Base-by-base conservation (phyloP, 1,284 basidiomycete species). In the Ustilago sp. region DNA sequence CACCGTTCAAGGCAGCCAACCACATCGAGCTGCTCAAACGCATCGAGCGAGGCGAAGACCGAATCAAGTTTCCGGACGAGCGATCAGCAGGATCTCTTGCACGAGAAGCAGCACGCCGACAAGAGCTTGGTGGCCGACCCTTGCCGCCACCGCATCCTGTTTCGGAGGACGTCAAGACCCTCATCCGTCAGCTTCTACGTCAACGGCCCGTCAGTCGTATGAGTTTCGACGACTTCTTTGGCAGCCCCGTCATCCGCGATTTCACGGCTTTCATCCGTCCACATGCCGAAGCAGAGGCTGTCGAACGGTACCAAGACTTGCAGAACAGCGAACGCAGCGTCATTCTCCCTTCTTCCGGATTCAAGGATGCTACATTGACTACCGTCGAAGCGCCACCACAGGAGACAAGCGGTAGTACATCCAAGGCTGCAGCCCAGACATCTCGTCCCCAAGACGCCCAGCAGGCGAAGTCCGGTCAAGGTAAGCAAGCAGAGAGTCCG, bases 1-100 rank as follows among this genome's bases (percentile, higher is more conserved):
- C 97, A 2, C 96, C 97, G 0, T 99, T 96, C 88, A 91, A 95
- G 17, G 96, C 97, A 0, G 91, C 91, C 85, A 99, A 98, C 84
- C 95, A 98, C 85, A 93, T 99, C 81, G 97, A 98, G 84, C 90
- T 99, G 11, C 88, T 98, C 53, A 93, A 93, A 88, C 93, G 92
- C 89, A 98, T 99, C 76, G 95, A 98, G 84, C 89, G 90, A 39
- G 92, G 93, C 31, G 88, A 89, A 66, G 89, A 90, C 71, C 82
- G 85, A 45, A 92, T 99, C 85, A 93, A 77, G 60, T 86, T 98
- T 47, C 84, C 84, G 0, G 96, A 98, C 83, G 96, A 98, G 83
- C 75, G 82, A 11, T 81, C 83, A 2, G 76, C 78, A 32, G 77
- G 79, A 47, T 76, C 72, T 4, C 66, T 84, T 8, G 77, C 80